These are phyloP conservation scores for Pestalotiopsis sp. DNA, from an alignment of 2,329 filamentous ascomycete genomes.

Conservation along the genomic window DNA sequence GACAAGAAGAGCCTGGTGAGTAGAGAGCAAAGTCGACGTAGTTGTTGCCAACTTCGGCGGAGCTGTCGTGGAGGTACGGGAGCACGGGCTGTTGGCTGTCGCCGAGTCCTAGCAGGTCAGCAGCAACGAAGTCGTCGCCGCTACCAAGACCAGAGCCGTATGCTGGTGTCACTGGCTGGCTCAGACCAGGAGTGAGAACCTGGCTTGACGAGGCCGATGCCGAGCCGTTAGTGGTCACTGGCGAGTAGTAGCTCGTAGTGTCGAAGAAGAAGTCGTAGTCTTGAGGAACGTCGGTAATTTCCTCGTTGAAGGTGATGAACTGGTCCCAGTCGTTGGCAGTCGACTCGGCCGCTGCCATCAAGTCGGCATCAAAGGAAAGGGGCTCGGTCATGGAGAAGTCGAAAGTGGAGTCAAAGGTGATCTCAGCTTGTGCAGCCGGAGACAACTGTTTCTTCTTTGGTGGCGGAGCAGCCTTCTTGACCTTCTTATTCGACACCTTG, in stretches of 20 bases:
- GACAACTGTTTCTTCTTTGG: slow-evolving; percentile 21
- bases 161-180: slow-evolving; percentile 14
- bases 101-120: neutral
- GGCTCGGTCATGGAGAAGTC: slow-evolving; percentile 19
- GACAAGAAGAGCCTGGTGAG: slow-evolving; percentile 48
- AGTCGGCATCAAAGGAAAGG: slow-evolving; percentile 22
- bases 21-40: slow-evolving; percentile 61
- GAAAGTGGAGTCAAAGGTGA: slow-evolving; percentile 17
- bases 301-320: slow-evolving; percentile 43
- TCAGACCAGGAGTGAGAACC: slow-evolving; percentile 29
- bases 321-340: slow-evolving; percentile 45
- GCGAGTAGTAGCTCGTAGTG: slow-evolving; percentile 44
- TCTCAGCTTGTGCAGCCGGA: slow-evolving; percentile 14
- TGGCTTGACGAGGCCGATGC: slow-evolving; percentile 37
- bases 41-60: slow-evolving; percentile 40
- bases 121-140: neutral
- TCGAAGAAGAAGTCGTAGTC: slow-evolving; percentile 52
- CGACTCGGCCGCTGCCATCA: slow-evolving; percentile 22
- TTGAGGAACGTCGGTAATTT: slow-evolving; percentile 25
- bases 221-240: slow-evolving; percentile 26
- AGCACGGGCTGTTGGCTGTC: slow-evolving; percentile 27
- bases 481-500: slow-evolving; percentile 45
- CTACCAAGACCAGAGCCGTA: slow-evolving; percentile 10
- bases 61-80: slow-evolving; percentile 44
- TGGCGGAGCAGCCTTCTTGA: slow-evolving; percentile 33